Evolutionary conservation across 305 asterid species (phyloP).

Genomic region (Withania somnifera): DNA sequence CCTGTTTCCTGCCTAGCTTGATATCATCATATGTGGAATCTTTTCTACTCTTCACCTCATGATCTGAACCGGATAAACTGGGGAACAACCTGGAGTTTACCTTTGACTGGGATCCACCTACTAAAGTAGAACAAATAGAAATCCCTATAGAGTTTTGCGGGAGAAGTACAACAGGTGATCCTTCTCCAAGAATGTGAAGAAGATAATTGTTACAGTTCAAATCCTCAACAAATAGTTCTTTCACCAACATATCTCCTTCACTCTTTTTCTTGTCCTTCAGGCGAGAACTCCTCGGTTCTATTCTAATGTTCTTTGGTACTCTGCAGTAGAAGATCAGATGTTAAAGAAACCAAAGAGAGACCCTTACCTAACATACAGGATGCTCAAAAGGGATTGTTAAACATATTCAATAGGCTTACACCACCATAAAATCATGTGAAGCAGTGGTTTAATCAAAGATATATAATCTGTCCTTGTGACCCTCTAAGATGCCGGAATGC

Average conservation of each 20-base stretch:
- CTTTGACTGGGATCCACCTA: constrained; percentile 31
- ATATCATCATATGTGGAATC: constrained; percentile 20
- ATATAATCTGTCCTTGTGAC: background rate
- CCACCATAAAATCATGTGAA: background rate
- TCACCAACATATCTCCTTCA: constrained; percentile 85
- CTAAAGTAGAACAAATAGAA: constrained; percentile 21
- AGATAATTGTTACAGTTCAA: constrained; percentile 59
- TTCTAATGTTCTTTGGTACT: constrained; percentile 36
- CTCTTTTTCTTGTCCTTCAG: constrained; percentile 74
- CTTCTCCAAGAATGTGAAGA: constrained; percentile 64
- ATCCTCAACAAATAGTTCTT: constrained; percentile 71
- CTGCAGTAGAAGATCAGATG: constrained; percentile 36
- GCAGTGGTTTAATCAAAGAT: background rate
- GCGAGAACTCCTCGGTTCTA: constrained; percentile 88
- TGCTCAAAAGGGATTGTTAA: background rate
- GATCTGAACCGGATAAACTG: constrained; percentile 46
- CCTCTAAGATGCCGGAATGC: background rate
- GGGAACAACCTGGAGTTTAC: constrained; percentile 42
- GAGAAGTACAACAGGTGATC: constrained; percentile 76
- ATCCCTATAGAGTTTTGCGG: constrained; percentile 43
- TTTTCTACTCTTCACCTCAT: constrained; percentile 32
- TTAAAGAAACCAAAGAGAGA: constrained; percentile 6
- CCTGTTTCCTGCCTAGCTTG: constrained; percentile 25
- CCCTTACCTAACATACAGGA: background rate
- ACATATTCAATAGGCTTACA: background rate